Evolutionary conservation across 352 stramenopile genomes (phyloP).

Genomic region (Phytophthora meadii): DNA sequence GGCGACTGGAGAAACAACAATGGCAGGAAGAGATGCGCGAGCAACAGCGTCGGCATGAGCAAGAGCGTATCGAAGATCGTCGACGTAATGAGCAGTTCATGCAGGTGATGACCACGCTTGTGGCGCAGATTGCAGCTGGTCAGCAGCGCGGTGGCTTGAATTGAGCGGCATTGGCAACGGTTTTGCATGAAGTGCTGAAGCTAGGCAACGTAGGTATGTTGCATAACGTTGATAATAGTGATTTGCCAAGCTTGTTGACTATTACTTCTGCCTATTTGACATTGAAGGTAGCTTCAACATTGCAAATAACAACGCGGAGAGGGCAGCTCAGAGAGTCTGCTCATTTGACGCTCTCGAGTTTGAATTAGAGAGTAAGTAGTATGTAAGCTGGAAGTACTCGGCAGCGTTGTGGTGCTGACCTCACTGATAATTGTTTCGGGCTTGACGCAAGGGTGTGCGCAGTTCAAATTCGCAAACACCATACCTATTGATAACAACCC

Average conservation of each 20-base stretch:
- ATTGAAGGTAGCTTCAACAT: too few relatives aligned
- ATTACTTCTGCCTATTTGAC: too few relatives aligned
- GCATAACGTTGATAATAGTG: conserved; percentile 23
- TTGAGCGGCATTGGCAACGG: conserved; percentile 11
- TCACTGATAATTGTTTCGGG: conserved; percentile 77
- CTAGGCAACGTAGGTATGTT: conserved; percentile 1
- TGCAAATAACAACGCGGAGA: too few relatives aligned
- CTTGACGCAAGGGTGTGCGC: conserved; percentile 61
- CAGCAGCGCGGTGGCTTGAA: conserved; percentile 34
- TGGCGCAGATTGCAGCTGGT: conserved; percentile 35
- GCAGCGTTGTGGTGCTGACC: conserved; percentile 8
- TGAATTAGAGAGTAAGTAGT: background rate
- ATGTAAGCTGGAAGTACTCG: conserved; percentile 1
- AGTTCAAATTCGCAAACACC: conserved; percentile 38
- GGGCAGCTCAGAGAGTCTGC: too few relatives aligned
- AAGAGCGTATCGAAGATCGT: conserved; percentile 38
- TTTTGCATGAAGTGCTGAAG: background rate
- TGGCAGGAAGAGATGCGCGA: conserved; percentile 42
- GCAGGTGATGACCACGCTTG: conserved; percentile 41
- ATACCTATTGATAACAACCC: conserved; percentile 47
- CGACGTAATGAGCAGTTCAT: conserved; percentile 44
- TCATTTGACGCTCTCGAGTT: background rate
- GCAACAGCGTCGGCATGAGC: conserved; percentile 31
- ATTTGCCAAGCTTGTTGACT: background rate
- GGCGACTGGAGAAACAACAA: conserved; percentile 31